Evolutionary conservation across 208 protist species (phyloP).

Genomic region (Endotrypanum monterogeii): DNA sequence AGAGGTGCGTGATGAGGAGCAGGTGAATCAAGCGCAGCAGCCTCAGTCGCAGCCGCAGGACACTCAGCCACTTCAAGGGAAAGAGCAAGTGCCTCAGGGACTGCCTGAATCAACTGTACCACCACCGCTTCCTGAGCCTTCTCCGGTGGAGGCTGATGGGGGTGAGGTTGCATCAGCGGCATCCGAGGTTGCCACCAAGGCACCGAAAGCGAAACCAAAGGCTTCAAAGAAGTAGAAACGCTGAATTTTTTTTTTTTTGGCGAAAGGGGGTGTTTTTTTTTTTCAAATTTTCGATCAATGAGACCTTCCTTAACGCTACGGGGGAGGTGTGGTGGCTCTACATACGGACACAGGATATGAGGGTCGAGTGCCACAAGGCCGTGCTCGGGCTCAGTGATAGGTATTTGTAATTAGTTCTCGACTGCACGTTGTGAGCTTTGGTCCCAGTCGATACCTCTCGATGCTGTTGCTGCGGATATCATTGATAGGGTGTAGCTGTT

Average conservation of each 20-base stretch:
- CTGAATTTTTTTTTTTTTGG: not conserved
- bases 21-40: not conserved
- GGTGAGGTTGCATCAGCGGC: not conserved
- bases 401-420: no score
- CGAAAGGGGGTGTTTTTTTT: not conserved
- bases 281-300: no score
- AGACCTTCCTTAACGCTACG: not conserved
- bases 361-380: not conserved
- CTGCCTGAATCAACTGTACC: not conserved
- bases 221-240: not conserved
- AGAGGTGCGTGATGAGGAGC: not conserved
- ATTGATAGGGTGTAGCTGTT: no score
- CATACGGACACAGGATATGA: not conserved
- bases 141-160: not conserved
- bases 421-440: not conserved
- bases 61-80: not conserved
- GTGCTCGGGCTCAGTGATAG: no score
- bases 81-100: not conserved
- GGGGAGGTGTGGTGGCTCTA: no score
- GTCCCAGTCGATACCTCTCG: no score
- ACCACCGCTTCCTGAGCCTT: not conserved
- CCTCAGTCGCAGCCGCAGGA: not conserved
- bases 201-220: constrained; percentile 3
- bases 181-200: not conserved
- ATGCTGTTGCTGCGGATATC: not conserved